These are phyloP conservation scores for Globisporangium yorkense DNA, from an alignment of 352 stramenopile species.

Conservation along the genomic window DNA sequence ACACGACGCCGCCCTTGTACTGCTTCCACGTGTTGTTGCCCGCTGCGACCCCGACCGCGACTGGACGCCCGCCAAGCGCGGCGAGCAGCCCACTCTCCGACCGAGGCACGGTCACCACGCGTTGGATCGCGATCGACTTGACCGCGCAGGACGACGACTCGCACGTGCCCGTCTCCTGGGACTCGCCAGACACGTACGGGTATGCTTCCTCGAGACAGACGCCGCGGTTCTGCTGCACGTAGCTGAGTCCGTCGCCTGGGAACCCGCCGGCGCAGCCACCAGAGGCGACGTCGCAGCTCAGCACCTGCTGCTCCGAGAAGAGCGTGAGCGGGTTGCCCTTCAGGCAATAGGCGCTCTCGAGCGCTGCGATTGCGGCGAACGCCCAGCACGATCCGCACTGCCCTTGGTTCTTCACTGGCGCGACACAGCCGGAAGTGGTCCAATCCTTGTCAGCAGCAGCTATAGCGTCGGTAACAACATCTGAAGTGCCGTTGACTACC, in stretches of 20 bases:
- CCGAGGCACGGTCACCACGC: slow-evolving; percentile 58
- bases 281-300: slow-evolving; percentile 85
- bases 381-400: slow-evolving; percentile 97
- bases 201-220: slow-evolving; percentile 75
- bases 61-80: slow-evolving; percentile 88
- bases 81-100: slow-evolving; percentile 74
- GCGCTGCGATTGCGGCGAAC: slow-evolving; percentile 90
- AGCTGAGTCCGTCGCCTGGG: slow-evolving; percentile 85
- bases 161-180: slow-evolving; percentile 26
- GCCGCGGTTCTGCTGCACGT: slow-evolving; percentile 74
- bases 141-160: slow-evolving; percentile 23
- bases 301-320: slow-evolving; percentile 92
- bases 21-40: slow-evolving; percentile 96
- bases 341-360: slow-evolving; percentile 90
- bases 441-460: slow-evolving; percentile 38
- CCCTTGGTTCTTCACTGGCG: slow-evolving; percentile 93
- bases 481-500: slow-evolving; percentile 8
- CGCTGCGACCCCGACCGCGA: slow-evolving; percentile 93
- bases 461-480: slow-evolving; percentile 24
- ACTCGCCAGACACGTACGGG: slow-evolving; percentile 68
- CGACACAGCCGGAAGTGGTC: slow-evolving; percentile 53
- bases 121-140: slow-evolving; percentile 26
- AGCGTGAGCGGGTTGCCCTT: slow-evolving; percentile 56
- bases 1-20: slow-evolving; percentile 93
- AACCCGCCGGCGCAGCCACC: slow-evolving; percentile 88